These are phyloP conservation scores for Citeromyces matritensis DNA, from an alignment of 805 yeast genomes.

Conservation along the genomic window DNA sequence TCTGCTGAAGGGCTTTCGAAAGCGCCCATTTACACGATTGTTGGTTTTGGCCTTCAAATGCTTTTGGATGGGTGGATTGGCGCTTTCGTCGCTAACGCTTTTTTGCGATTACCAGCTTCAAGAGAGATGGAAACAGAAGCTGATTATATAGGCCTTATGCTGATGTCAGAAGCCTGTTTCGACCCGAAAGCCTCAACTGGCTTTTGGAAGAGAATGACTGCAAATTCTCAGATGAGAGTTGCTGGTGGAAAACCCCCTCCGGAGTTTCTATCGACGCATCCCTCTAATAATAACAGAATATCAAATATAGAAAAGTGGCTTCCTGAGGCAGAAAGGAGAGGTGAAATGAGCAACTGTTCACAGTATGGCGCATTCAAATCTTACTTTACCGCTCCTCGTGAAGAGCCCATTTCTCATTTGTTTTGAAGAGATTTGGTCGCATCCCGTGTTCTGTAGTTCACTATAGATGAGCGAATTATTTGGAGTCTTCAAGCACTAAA, in stretches of 20 bases:
- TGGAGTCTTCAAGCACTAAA: no score
- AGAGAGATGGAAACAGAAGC: conserved; percentile 95
- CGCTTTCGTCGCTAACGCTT: conserved; percentile 34
- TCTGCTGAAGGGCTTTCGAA: conserved; percentile 70
- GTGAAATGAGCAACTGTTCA: conserved; percentile 1
- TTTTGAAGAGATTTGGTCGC: no score
- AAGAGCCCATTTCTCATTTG: no score
- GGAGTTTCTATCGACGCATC: conserved; percentile 80
- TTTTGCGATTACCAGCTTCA: conserved; percentile 69
- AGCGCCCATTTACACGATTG: conserved; percentile 51
- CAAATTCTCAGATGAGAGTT: conserved; percentile 23
- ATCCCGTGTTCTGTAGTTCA: no score
- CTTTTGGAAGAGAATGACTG: conserved; percentile 71
- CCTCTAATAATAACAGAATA: conserved; percentile 64
- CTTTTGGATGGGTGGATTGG: conserved; percentile 46
- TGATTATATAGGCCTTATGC: conserved; percentile 82
- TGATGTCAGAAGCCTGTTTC: conserved; percentile 85
- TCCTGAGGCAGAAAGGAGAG: conserved; percentile 30
- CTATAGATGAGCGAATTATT: no score
- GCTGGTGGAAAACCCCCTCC: conserved; percentile 17
- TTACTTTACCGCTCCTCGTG: no score
- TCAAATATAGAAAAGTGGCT: conserved; percentile 55
- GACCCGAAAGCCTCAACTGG: conserved; percentile 59
- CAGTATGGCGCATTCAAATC: no score
- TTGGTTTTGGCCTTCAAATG: conserved; percentile 38